Evolutionary conservation across 257 asterid genomes (phyloP), one percentile per base, ranked within the genome.

Genomic region (Primulina tabacum): DNA sequence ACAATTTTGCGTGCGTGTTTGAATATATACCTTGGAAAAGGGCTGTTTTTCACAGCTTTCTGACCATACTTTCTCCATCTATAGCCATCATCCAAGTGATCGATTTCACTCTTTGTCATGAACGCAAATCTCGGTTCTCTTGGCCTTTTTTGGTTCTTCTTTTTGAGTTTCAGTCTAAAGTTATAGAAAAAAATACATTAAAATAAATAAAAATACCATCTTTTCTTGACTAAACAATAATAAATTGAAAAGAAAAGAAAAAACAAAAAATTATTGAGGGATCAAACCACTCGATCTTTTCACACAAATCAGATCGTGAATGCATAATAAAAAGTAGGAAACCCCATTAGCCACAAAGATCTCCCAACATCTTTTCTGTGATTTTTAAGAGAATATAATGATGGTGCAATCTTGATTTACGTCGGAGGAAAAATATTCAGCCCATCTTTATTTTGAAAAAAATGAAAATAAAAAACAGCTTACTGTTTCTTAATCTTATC

Each of bases 31-130:
- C 98, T 88, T 67, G 97, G 96, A 65, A 88, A 93, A 26, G 97
- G 96, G 84, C 96, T 93, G 82, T 90, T 86, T 76, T 93, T 93
- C 7, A 93, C 97, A 30, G 97, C 94, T 78, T 93, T 93, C 75
- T 88, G 96, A 58, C 97, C 98, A 79, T 90, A 93, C 81, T 93
- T 93, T 81, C 96, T 86, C 97, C 96, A 93, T 89, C 95, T 83
- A 75, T 77, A 93, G 4, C 98, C 97, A 85, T 93, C 98, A 73
- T 93, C 98, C 83, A 90, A 81, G 76, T 90, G 83, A 84, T 93
- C 97, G 32, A 89, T 83, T 37, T 88, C 96, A 67, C 89, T 89
- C 90, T 91, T 91, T 33, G 97, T 93, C 92, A 85, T 82, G 96
- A 93, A 93, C 73, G 99, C 97, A 82, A 89, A 86, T 88, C 97